A percentile compares a stretch with the other conserved stretches of the same genome.
phyloP scores from a whole-genome alignment of 2,329 filamentous ascomycete species.

The Beauveria varroae region DNA sequence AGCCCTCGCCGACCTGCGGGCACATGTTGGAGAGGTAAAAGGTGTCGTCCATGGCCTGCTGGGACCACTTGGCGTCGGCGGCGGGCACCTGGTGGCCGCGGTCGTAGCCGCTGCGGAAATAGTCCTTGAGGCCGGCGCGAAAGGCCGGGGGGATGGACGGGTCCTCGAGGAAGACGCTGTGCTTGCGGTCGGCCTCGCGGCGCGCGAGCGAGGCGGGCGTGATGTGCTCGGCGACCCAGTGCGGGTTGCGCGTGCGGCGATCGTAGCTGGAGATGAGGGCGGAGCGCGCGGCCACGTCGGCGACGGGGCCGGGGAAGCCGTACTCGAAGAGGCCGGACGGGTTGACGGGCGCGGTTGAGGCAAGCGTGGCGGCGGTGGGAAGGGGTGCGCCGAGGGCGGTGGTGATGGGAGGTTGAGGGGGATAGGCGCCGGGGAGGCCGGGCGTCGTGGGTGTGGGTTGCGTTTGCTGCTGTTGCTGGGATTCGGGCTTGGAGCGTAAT shows the following conservation, averaged over 20 bases:
- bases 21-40: slow-evolving; percentile 96
- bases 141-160: slow-evolving; percentile 72
- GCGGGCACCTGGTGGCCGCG: slow-evolving; percentile 95
- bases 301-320: slow-evolving; percentile 84
- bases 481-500: slow-evolving; percentile 40
- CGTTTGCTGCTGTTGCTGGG: slow-evolving; percentile 16
- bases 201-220: slow-evolving; percentile 73
- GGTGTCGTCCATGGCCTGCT: slow-evolving; percentile 89
- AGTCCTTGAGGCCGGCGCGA: slow-evolving; percentile 85
- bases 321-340: slow-evolving; percentile 74
- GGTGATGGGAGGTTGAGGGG: slow-evolving; percentile 16
- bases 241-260: slow-evolving; percentile 80
- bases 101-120: slow-evolving; percentile 91
- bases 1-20: slow-evolving; percentile 94
- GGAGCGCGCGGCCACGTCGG: slow-evolving; percentile 69
- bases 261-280: slow-evolving; percentile 85
- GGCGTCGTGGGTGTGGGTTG: slow-evolving; percentile 20
- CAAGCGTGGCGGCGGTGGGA: slow-evolving; percentile 32
- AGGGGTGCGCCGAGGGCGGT: slow-evolving; percentile 52
- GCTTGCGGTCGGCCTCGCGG: slow-evolving; percentile 72
- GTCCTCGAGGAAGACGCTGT: slow-evolving; percentile 81
- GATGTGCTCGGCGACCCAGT: slow-evolving; percentile 96
- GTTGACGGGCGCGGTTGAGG: slow-evolving; percentile 48
- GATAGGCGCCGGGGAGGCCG: slow-evolving; percentile 22
- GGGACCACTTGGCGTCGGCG: slow-evolving; percentile 92